Evolutionary conservation across 176 grass and related monocot species (phyloP), one percentile per base, ranked within the genome.

Genomic region (Echinochloa phyllopogon): DNA sequence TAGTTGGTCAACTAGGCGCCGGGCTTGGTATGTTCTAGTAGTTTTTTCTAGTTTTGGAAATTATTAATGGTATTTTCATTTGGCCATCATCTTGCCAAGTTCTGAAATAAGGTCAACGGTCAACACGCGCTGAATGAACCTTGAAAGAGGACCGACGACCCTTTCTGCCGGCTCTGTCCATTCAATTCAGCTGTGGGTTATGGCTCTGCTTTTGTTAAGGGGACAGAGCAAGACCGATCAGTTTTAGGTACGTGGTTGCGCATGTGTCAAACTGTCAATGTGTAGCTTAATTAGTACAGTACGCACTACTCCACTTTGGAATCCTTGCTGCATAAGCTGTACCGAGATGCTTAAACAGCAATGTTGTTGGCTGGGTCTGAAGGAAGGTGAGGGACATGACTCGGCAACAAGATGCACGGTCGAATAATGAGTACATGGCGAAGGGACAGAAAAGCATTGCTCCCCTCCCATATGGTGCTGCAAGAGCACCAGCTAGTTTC

Each of bases 361-460:
- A 39, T n/a, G n/a, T n/a, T n/a, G n/a, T n/a, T 51, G 25, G 13
- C 61, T 47, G n/a, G 10, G 39, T 45, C 85, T 27, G 48, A 82
- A 87, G 85, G 48, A 82, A 68, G 12, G 78, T 49, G 21, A 49
- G 10, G 10, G 78, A 87, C 39, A 57, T 56, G 85, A 87, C 85
- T 40, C 18, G 1, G 3, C 61, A 82, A 69, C 86, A 82, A 40
- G 18, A 68, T 12, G 45, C 56, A 20, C 39, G 11, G 59, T 45
- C 45, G 10, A 29, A 55, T 6, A 40, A 55, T 6, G 27, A 4
- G 6, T 33, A 5, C 12, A 4, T 3, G 11, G 59, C 59, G 29
- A 29, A 62, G 58, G 58, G 23, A 13, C 9, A 27, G n/a, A 60
- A 27, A 12, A 55, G 6, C 52, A 51, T 9, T 9, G 49, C 4